These are phyloP conservation scores for Xylariaceae sp. DNA, from an alignment of 2,329 filamentous ascomycete genomes.

Conservation along the genomic window DNA sequence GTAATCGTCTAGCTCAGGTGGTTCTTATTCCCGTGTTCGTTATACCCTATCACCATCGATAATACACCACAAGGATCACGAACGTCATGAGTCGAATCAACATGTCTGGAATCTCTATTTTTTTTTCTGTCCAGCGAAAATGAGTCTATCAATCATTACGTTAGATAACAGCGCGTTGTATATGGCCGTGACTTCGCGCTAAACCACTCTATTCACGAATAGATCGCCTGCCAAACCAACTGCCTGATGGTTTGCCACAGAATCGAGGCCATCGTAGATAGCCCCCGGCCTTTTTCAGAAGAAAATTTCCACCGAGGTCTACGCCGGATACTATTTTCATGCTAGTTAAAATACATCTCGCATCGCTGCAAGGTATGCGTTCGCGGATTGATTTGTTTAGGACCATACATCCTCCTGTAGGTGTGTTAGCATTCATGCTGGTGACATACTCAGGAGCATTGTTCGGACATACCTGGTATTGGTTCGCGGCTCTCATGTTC, in stretches of 20 bases:
- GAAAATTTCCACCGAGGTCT: conserved; percentile 21
- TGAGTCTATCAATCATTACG: conserved; percentile 27
- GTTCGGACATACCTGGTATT: conserved; percentile 72
- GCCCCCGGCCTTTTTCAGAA: conserved; percentile 12
- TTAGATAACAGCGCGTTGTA: conserved; percentile 23
- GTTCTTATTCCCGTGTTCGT: not conserved
- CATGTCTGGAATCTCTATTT: not conserved
- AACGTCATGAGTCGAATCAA: not conserved
- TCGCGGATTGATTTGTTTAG: conserved; percentile 34
- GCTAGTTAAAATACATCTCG: conserved; percentile 25
- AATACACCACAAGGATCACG: not conserved
- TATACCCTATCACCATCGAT: not conserved
- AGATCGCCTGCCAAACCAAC: not conserved
- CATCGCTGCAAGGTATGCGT: conserved; percentile 22
- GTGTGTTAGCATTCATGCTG: conserved; percentile 30
- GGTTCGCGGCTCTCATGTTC: conserved; percentile 88
- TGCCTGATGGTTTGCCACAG: not conserved
- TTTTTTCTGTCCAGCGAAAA: conserved; percentile 6
- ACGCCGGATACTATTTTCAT: conserved; percentile 22
- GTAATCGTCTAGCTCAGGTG: too few species aligned
- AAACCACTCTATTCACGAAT: conserved; percentile 8
- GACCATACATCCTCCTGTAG: conserved; percentile 67
- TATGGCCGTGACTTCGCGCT: conserved; percentile 13
- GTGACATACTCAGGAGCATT: not conserved
- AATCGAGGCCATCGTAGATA: conserved; percentile 8